Base-by-base conservation (phyloP, 2,329 filamentous ascomycete species). In the Talaromyces pinophilus region DNA sequence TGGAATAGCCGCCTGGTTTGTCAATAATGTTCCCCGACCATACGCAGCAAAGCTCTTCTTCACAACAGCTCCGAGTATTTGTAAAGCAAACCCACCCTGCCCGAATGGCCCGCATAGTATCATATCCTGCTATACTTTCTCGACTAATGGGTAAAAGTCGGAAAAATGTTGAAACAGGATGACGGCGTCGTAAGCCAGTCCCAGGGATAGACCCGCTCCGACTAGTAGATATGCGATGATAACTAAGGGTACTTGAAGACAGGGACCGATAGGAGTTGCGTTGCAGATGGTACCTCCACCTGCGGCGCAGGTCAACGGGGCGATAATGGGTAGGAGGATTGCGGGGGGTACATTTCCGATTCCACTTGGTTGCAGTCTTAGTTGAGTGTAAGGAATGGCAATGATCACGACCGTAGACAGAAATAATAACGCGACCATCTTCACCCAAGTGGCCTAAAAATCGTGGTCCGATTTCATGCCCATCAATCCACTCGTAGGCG, bases 371-470 rank as follows among this genome's bases (percentile, higher is more conserved):
- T 80, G 75, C 19, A 79, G 64, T 25, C 76, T 76, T 52, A 80
- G 71, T 48, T 76, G 74, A 22, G 78, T 63, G 44, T 78, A 77
- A 1, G 78, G 78, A 25, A 78, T 73, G 1, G 67, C 69, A 55
- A 80, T 70, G 42, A 74, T 71, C n/a, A 71, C 70, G n/a, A 73
- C 10, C 1, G 78, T 61, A 6, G 78, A 75, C 54, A 81, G 71
- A 1, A n/a, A n/a, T n/a, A 59, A 82, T 80, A 15, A 79, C 75
- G 42, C 79, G 70, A 1, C 73, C 77, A 2, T 74, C 68, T 69
- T 82, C 80, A 1, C 69, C 75, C 40, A 82, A 66, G 57, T 81
- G 77, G 2, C 74, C 80, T 4, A 81, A 71, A 63, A 82, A 80
- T 40, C 67, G 63, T 2, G 80, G 80, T 10, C 74, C 77, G 28